These are phyloP conservation scores for Candida sonorensis DNA, from an alignment of 805 yeast genomes.

Conservation along the genomic window DNA sequence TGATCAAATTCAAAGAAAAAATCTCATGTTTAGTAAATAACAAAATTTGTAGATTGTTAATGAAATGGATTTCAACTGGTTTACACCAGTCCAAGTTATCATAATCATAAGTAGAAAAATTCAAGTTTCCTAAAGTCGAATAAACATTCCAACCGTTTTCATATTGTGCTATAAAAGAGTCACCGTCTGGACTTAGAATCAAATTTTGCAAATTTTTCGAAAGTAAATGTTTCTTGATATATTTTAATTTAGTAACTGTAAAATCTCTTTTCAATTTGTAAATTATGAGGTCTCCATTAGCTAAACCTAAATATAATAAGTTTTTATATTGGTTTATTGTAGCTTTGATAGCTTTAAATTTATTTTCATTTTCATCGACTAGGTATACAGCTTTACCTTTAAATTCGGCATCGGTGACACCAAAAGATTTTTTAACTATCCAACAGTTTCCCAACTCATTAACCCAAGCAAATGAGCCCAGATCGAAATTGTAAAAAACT, in stretches of 20 bases:
- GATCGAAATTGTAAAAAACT: conserved; percentile 15
- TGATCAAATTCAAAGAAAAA: conserved; percentile 18
- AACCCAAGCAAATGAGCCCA: conserved; percentile 26
- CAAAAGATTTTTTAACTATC: conserved; percentile 15
- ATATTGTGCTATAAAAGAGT: conserved; percentile 20
- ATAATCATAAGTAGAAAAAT: conserved; percentile 33
- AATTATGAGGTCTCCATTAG: conserved; percentile 29
- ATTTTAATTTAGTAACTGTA: conserved; percentile 23
- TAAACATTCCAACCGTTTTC: conserved; percentile 41
- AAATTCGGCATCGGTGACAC: conserved; percentile 11
- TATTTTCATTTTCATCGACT: background rate
- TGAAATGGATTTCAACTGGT: conserved; percentile 13
- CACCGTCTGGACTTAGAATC: conserved; percentile 22
- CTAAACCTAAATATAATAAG: conserved; percentile 32
- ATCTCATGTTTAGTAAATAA: conserved; percentile 25
- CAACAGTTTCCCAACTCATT: conserved; percentile 25
- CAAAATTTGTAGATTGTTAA: conserved; percentile 28
- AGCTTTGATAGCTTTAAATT: conserved; percentile 15
- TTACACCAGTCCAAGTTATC: conserved; percentile 19
- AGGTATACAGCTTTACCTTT: conserved; percentile 20
- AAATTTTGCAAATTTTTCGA: conserved; percentile 25
- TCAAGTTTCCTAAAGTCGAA: conserved; percentile 41
- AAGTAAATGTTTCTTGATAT: conserved; percentile 30
- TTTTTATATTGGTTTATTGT: conserved; percentile 36
- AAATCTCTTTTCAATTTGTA: conserved; percentile 31